These are phyloP conservation scores for Emmonsiellopsis sp. DNA, from an alignment of 2,329 filamentous ascomycete species.

Conservation along the genomic window DNA sequence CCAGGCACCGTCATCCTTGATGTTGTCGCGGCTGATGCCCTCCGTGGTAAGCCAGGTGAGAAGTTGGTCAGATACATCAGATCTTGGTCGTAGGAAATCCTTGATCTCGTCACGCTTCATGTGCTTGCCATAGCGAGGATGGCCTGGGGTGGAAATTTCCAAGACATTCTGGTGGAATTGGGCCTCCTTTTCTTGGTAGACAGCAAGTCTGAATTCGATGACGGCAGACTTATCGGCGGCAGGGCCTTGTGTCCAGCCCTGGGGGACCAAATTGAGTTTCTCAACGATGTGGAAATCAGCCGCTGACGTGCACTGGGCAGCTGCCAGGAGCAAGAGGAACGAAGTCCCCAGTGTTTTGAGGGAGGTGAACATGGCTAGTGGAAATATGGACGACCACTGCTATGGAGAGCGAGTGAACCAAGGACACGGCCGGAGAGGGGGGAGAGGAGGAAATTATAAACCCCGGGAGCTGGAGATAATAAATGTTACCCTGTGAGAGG, in stretches of 20 bases:
- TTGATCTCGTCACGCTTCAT: slow-evolving; percentile 50
- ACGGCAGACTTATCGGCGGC: neutral
- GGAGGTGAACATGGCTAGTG: neutral
- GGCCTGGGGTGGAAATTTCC: slow-evolving; percentile 48
- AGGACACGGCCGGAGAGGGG: neutral
- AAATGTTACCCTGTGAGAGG: too few species aligned
- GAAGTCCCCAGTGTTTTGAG: neutral
- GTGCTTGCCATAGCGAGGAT: slow-evolving; percentile 51
- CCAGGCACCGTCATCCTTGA: slow-evolving; percentile 49
- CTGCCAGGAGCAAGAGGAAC: neutral
- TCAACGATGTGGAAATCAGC: neutral
- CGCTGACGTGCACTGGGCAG: neutral
- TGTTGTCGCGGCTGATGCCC: slow-evolving; percentile 35
- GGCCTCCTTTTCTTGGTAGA: neutral
- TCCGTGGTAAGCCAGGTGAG: slow-evolving; percentile 45
- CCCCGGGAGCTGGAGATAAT: neutral
- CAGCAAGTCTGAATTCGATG: slow-evolving; percentile 2
- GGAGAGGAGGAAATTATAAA: neutral
- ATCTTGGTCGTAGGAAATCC: slow-evolving; percentile 42
- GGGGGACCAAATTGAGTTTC: neutral
- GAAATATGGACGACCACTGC: neutral
- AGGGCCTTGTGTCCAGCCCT: neutral
- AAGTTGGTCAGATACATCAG: slow-evolving; percentile 40
- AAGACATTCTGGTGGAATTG: neutral
- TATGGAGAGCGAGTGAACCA: neutral